phyloP scores from a whole-genome alignment of 371 early-diverging fungal genomes.

The Sporodiniella umbellata region DNA sequence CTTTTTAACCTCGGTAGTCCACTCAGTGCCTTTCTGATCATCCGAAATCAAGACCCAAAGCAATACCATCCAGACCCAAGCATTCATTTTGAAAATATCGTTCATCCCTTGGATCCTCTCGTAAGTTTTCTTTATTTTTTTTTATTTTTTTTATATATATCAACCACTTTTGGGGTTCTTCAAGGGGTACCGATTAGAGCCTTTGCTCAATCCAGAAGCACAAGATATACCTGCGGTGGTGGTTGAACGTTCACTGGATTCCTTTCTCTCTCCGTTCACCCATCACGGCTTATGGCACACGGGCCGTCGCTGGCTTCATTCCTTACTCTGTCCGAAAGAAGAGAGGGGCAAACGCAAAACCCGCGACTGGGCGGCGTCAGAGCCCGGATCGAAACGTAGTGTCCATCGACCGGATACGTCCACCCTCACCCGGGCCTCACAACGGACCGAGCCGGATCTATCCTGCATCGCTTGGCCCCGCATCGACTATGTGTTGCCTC shows the following conservation, averaged over 20 bases:
- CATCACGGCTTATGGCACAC: not conserved
- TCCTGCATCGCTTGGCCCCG: conserved; percentile 10
- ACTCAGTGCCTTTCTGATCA: conserved; percentile 54
- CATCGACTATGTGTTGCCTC: conserved; percentile 40
- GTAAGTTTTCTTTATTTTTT: conserved; percentile 10
- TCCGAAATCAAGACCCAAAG: conserved; percentile 51
- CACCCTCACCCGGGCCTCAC: no score
- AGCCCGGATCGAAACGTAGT: no score
- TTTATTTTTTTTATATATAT: not conserved
- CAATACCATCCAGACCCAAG: conserved; percentile 47
- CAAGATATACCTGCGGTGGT: conserved; percentile 40
- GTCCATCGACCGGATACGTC: no score
- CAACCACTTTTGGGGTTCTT: no score
- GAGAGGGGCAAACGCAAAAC: not conserved
- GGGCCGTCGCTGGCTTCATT: not conserved
- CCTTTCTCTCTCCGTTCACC: not conserved
- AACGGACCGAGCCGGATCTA: no score
- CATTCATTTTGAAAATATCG: conserved; percentile 58
- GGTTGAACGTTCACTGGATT: conserved; percentile 34
- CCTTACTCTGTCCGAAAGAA: not conserved
- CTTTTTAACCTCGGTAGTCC: conserved; percentile 62
- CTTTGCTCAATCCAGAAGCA: conserved; percentile 28
- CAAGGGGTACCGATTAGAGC: conserved; percentile 53
- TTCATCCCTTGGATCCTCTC: conserved; percentile 63
- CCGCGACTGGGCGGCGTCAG: no score